Percentiles rank a stretch among this genome's conserved stretches.
These are phyloP conservation scores for Citrullus amarus DNA, from an alignment of 306 rosid species.

Conservation along the genomic window DNA sequence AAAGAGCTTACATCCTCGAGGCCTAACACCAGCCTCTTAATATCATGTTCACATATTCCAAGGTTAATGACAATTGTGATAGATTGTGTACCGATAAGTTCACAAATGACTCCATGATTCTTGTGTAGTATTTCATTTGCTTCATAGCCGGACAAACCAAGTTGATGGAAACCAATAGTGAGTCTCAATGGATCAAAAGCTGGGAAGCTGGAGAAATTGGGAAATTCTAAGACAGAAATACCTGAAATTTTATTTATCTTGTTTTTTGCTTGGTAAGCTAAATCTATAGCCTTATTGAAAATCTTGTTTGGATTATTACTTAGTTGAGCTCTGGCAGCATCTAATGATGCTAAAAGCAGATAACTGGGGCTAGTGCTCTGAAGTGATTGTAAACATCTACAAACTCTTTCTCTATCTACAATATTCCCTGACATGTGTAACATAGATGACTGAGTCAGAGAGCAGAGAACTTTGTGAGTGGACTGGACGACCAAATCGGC, in stretches of 20 bases:
- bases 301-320: conserved; percentile 34
- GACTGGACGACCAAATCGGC: conserved; percentile 65
- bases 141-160: conserved; percentile 69
- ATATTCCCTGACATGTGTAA: conserved; percentile 54
- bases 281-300: conserved; percentile 39
- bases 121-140: conserved; percentile 42
- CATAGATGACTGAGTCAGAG: conserved; percentile 87
- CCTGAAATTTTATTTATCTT: conserved; percentile 29
- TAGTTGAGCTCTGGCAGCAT: conserved; percentile 85
- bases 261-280: conserved; percentile 40
- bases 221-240: conserved; percentile 43
- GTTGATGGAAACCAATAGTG: conserved; percentile 61
- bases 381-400: conserved; percentile 66
- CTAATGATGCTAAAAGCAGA: conserved; percentile 70
- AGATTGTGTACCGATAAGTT: conserved; percentile 55
- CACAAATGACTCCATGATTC: conserved; percentile 51
- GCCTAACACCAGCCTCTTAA: conserved; percentile 48
- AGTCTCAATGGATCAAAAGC: conserved; percentile 57
- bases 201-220: conserved; percentile 33
- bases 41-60: conserved; percentile 52
- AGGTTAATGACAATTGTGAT: conserved; percentile 56
- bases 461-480: conserved; percentile 72
- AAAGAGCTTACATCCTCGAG: conserved; percentile 33
- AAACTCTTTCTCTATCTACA: conserved; percentile 48
- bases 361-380: conserved; percentile 83